Base-by-base conservation (phyloP, 2,329 filamentous ascomycete genomes). In the Scedosporium dehoogii region DNA sequence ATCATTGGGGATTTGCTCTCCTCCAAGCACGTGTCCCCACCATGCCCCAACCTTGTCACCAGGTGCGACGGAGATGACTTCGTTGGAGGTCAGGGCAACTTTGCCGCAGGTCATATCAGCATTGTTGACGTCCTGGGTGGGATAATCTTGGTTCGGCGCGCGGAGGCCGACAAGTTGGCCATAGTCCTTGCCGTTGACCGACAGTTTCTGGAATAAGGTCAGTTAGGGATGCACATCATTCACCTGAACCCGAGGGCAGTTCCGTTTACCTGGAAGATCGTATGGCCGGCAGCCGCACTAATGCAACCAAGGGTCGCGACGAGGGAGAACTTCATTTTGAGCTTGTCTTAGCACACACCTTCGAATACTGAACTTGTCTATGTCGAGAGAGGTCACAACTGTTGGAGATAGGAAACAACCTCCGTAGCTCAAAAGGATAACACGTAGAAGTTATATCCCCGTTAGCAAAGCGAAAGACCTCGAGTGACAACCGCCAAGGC, bases 21-120 rank as follows among this genome's bases (percentile, higher is more conserved):
- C 81, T 60, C 81, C 81, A 60, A 84, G 77, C 58, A 83, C 73
- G 67, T 84, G 81, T 42, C 79, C 78, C 75, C 78, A 84, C 70
- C 74, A 78, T 1, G 80, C 75, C 5, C 81, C 81, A 55, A 84
- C 72, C 66, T 76, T 74, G 68, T 82, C 81, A 10, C 81, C 81
- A 1, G 78, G 73, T 16, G 77, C 75, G 57, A 83, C 76, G 55
- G 74, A 72, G 65, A 84, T 77, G 59, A 84, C 73, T 9, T 73
- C 70, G 63, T 69, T 61, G 2, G 77, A 79, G 7, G 72, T 77
- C 23, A 69, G 71, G 14, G 76, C 76, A 12, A 75, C 70, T 59
- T 72, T 71, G 65, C 82, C 81, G 69, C 81, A 84, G 66, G 77
- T 75, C 60, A 84, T 78, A 69, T 78, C 77, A 62, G 74, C 72